Conservation (phyloP, 345 rosid genomes). For the Luvunga scandens region DNA sequence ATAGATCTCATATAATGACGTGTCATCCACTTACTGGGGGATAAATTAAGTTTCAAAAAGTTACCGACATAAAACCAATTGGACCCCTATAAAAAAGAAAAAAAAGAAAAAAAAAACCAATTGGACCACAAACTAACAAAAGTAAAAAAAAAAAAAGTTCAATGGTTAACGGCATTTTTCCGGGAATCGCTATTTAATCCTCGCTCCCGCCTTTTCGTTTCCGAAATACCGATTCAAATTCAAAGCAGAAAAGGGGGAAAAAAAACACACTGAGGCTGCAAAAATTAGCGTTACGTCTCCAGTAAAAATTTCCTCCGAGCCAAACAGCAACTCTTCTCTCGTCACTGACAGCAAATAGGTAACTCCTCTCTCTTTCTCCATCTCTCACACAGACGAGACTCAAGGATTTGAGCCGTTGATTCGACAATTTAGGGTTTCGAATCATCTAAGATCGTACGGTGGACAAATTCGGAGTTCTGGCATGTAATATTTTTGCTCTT, state of each 20-base stretch:
- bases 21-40: no score
- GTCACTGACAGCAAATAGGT: background rate
- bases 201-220: slow-evolving; percentile 11
- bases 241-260: background rate
- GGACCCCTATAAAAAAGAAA: no score
- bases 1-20: no score
- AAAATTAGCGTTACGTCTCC: background rate
- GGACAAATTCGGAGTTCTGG: background rate
- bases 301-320: background rate
- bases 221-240: slow-evolving; percentile 6
- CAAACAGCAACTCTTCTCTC: background rate
- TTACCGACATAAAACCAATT: no score
- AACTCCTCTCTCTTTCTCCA: background rate
- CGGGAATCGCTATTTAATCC: background rate
- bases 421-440: background rate
- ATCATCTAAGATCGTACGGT: background rate
- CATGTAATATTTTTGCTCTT: background rate
- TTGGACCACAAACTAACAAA: no score
- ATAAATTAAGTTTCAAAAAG: no score
- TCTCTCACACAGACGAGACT: background rate
- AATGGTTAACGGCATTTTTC: background rate
- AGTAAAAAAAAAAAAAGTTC: no score
- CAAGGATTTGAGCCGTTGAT: background rate
- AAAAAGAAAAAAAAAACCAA: no score
- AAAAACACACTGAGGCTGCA: no score